phyloP scores from a whole-genome alignment of 257 asterid species.

The Solanum dulcamara region DNA sequence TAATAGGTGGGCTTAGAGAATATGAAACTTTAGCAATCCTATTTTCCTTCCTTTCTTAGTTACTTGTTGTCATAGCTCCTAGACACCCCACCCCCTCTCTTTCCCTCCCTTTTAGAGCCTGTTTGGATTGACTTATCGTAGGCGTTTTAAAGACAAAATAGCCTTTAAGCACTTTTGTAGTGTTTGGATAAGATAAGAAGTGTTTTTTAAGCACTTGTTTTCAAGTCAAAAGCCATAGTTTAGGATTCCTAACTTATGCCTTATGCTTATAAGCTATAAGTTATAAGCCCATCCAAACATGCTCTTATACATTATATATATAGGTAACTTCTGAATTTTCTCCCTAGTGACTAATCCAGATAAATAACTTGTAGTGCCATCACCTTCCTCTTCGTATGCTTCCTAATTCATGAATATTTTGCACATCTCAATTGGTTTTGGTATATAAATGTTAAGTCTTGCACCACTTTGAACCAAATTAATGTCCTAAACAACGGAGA shows the following conservation, averaged over 20 bases:
- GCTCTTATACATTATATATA: background rate
- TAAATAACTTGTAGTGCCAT: background rate
- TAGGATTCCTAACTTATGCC: background rate
- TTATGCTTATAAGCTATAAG: background rate
- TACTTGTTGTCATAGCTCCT: background rate
- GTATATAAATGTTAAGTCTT: background rate
- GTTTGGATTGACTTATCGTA: background rate
- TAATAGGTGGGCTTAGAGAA: background rate
- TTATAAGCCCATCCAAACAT: background rate
- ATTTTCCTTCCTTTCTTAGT: background rate
- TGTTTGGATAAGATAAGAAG: background rate
- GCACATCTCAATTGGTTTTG: background rate
- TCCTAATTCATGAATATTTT: background rate
- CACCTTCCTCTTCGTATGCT: background rate
- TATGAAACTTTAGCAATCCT: background rate
- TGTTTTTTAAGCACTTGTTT: too few species aligned
- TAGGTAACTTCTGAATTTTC: background rate
- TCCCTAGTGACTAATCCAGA: background rate
- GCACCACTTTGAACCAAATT: background rate
- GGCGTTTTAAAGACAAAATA: background rate
- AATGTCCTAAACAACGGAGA: background rate
- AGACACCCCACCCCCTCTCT: background rate
- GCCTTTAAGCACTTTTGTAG: background rate
- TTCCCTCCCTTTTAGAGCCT: background rate
- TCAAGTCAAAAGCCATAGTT: background rate